Conservation (phyloP, 805 yeast genomes). For the Candida dendrica region DNA sequence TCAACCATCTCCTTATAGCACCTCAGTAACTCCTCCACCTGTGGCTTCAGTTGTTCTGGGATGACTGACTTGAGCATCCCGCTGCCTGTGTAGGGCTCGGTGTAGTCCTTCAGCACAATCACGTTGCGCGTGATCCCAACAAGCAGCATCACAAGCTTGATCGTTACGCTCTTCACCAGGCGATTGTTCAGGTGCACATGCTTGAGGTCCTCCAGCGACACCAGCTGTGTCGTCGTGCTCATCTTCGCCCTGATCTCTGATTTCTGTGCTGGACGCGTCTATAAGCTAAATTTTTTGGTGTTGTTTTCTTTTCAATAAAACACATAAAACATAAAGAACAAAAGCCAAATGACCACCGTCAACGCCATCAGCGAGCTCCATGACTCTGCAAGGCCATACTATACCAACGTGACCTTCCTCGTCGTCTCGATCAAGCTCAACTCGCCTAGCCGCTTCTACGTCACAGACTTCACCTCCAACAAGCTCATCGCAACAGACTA, state of each 20-base stretch:
- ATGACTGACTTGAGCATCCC: too few relatives aligned
- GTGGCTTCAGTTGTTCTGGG: not conserved
- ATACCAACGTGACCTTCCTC: not conserved
- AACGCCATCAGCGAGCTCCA: too few relatives aligned
- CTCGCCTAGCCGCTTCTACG: not conserved
- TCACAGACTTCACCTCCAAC: conserved; percentile 11
- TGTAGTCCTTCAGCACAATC: not conserved
- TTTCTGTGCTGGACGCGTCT: not conserved
- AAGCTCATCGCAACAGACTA: not conserved
- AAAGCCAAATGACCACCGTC: not conserved
- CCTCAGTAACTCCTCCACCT: not conserved
- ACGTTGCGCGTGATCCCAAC: not conserved
- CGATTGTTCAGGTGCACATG: not conserved
- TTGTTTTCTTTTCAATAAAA: conserved; percentile 1
- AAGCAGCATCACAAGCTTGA: not conserved
- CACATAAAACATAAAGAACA: not conserved
- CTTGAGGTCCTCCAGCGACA: not conserved
- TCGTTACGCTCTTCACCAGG: not conserved
- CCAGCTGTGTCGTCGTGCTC: too few relatives aligned
- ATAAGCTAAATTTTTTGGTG: too few relatives aligned
- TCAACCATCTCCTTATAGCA: too few relatives aligned
- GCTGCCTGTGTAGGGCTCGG: not conserved
- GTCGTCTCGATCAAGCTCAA: not conserved
- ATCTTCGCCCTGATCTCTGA: not conserved
- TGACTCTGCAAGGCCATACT: not conserved